These are phyloP conservation scores for Chaetomiaceae sp. DNA, from an alignment of 2,329 filamentous ascomycete genomes.

Conservation along the genomic window DNA sequence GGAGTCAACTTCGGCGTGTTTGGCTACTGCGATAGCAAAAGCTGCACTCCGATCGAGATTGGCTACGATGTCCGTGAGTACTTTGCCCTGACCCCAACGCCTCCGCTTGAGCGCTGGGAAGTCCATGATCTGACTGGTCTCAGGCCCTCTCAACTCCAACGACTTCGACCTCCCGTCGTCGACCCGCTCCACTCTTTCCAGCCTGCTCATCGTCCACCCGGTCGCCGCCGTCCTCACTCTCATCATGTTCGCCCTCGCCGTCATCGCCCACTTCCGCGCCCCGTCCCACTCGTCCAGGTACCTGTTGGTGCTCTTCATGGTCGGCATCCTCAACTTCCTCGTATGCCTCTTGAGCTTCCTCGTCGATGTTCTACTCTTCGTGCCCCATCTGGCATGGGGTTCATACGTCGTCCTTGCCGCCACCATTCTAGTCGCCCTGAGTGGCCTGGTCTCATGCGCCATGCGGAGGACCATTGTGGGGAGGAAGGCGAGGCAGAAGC, in stretches of 20 bases:
- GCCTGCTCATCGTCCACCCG: slow-evolving; percentile 88
- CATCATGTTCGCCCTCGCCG: slow-evolving; percentile 75
- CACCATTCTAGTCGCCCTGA: slow-evolving; percentile 76
- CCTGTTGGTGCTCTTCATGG: slow-evolving; percentile 77
- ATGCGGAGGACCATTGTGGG: slow-evolving; percentile 91
- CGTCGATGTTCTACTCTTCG: slow-evolving; percentile 89
- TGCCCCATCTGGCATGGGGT: slow-evolving; percentile 90
- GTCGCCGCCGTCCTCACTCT: slow-evolving; percentile 83
- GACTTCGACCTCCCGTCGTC: slow-evolving; percentile 53
- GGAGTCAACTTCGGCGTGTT: slow-evolving; percentile 87
- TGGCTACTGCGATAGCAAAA: slow-evolving; percentile 68
- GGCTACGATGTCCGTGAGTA: slow-evolving; percentile 77
- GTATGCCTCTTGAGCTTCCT: slow-evolving; percentile 83
- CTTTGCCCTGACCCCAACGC: slow-evolving; percentile 24
- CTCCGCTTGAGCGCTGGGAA: slow-evolving; percentile 41
- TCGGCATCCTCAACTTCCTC: slow-evolving; percentile 79
- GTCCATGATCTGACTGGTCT: slow-evolving; percentile 40
- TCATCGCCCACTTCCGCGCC: slow-evolving; percentile 77
- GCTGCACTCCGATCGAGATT: slow-evolving; percentile 70
- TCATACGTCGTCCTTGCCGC: slow-evolving; percentile 89
- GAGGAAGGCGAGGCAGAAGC: slow-evolving; percentile 86
- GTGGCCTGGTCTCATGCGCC: slow-evolving; percentile 82
- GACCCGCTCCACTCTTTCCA: slow-evolving; percentile 65
- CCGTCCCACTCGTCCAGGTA: slow-evolving; percentile 88
- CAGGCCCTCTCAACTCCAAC: slow-evolving; percentile 29